Conservation (phyloP, 257 asterid genomes). For the Solanum appendiculatum region DNA sequence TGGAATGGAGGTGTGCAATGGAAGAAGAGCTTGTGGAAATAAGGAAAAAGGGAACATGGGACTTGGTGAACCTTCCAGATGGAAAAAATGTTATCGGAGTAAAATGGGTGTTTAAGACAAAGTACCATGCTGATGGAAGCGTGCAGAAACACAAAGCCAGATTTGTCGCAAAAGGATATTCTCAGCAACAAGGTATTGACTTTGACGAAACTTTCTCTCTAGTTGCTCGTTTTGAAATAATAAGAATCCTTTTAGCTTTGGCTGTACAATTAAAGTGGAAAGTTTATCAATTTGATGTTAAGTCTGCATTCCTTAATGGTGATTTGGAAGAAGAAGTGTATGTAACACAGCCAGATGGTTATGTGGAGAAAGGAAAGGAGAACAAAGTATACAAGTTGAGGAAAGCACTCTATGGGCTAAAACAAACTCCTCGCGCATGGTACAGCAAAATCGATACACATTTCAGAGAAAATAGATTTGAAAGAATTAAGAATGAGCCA, state of each 20-base stretch:
- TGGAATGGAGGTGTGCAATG: too few relatives aligned
- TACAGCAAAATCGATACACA: not conserved
- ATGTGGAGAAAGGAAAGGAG: not conserved
- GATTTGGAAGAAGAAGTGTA: not conserved
- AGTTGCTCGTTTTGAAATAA: not conserved
- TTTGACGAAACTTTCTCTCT: not conserved
- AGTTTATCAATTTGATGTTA: not conserved
- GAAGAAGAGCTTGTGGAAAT: too few relatives aligned
- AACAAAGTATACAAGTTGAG: not conserved
- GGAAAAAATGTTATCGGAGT: not conserved
- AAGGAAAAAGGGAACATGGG: not conserved
- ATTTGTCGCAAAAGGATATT: not conserved
- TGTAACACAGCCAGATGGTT: not conserved
- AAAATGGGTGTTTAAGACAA: not conserved
- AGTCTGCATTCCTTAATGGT: not conserved
- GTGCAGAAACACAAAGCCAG: not conserved
- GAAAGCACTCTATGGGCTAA: not conserved
- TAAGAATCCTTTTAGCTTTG: not conserved
- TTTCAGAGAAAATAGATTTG: too few relatives aligned
- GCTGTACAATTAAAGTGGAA: not conserved
- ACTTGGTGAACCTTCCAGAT: not conserved
- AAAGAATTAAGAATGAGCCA: too few relatives aligned
- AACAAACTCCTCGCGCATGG: not conserved
- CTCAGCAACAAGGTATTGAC: not conserved
- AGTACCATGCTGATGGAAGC: not conserved